These are phyloP conservation scores for Candida dajiaensis DNA, from an alignment of 805 yeast species.

Conservation along the genomic window DNA sequence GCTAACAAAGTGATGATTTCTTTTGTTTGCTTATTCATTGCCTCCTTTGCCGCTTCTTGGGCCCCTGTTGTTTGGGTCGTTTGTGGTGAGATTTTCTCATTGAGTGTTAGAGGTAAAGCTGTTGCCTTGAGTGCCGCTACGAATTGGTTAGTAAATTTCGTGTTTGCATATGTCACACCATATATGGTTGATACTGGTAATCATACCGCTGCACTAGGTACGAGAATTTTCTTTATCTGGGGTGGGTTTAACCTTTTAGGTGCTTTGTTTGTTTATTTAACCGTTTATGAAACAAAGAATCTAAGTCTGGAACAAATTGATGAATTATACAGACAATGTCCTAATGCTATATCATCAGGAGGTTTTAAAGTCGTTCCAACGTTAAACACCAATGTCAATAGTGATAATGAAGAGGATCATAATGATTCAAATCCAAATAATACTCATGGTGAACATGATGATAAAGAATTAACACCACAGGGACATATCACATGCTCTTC, in stretches of 20 bases:
- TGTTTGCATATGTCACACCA: slow-evolving; percentile 71
- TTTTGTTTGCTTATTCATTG: slow-evolving; percentile 67
- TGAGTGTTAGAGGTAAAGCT: slow-evolving; percentile 72
- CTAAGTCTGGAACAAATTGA: slow-evolving; percentile 77
- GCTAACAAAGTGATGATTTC: slow-evolving; percentile 52
- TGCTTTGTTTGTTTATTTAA: slow-evolving; percentile 53
- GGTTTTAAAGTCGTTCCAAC: slow-evolving; percentile 29
- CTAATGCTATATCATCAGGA: slow-evolving; percentile 45
- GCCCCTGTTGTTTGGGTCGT: slow-evolving; percentile 79
- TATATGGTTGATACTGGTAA: slow-evolving; percentile 63
- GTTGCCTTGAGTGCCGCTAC: slow-evolving; percentile 72
- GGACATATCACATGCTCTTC: slow-evolving; percentile 1
- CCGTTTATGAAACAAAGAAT: slow-evolving; percentile 77
- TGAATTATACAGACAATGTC: slow-evolving; percentile 59
- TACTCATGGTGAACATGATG: not conserved
- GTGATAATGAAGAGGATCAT: not conserved
- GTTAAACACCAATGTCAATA: not conserved
- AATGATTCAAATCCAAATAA: not conserved
- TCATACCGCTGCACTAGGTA: slow-evolving; percentile 65
- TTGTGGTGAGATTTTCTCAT: slow-evolving; percentile 59
- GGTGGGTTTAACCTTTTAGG: slow-evolving; percentile 62
- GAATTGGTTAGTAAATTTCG: slow-evolving; percentile 75
- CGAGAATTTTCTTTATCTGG: slow-evolving; percentile 75
- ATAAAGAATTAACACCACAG: slow-evolving; percentile 1
- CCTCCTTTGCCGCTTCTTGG: slow-evolving; percentile 77